phyloP scores from a whole-genome alignment of 1,139 yeast species.

The Taphrina communis region DNA sequence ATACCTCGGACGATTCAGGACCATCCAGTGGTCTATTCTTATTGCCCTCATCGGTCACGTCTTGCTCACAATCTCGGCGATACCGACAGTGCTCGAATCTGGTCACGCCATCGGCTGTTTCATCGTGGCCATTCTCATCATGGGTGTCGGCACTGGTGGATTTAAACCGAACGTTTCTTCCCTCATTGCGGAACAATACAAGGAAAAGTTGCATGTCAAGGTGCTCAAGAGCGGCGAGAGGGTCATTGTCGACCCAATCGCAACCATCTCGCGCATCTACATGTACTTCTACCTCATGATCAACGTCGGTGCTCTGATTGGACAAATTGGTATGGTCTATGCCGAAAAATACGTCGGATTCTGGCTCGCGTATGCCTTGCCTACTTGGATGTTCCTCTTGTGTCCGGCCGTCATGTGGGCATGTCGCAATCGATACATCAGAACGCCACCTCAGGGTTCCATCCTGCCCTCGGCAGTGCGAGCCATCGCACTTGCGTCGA shows the following conservation, averaged over 20 bases:
- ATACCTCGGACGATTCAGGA: constrained; percentile 72
- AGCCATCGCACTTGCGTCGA: constrained; percentile 48
- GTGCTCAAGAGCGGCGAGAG: constrained; percentile 66
- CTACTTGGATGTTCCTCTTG: constrained; percentile 67
- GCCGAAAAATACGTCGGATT: constrained; percentile 66
- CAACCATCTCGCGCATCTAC: constrained; percentile 72
- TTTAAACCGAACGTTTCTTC: constrained; percentile 82
- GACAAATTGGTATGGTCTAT: constrained; percentile 72
- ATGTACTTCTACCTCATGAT: constrained; percentile 80
- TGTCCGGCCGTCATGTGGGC: constrained; percentile 63
- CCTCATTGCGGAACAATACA: constrained; percentile 76
- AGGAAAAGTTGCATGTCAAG: constrained; percentile 64
- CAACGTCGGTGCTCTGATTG: constrained; percentile 78
- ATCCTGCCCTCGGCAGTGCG: constrained; percentile 64
- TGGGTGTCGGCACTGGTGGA: constrained; percentile 82
- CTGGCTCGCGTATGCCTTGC: constrained; percentile 77
- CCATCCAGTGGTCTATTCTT: constrained; percentile 67
- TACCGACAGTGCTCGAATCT: constrained; percentile 64
- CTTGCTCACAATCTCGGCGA: constrained; percentile 71
- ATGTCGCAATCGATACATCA: constrained; percentile 65
- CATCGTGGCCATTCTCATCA: constrained; percentile 64
- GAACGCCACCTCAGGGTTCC: constrained; percentile 67
- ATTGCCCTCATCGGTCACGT: constrained; percentile 66
- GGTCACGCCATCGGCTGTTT: constrained; percentile 60
- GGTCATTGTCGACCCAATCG: constrained; percentile 72